A percentile compares a stretch with the other conserved stretches of the same genome.
phyloP scores from a whole-genome alignment of 73 alveolate species.

The Stentor coeruleus region DNA sequence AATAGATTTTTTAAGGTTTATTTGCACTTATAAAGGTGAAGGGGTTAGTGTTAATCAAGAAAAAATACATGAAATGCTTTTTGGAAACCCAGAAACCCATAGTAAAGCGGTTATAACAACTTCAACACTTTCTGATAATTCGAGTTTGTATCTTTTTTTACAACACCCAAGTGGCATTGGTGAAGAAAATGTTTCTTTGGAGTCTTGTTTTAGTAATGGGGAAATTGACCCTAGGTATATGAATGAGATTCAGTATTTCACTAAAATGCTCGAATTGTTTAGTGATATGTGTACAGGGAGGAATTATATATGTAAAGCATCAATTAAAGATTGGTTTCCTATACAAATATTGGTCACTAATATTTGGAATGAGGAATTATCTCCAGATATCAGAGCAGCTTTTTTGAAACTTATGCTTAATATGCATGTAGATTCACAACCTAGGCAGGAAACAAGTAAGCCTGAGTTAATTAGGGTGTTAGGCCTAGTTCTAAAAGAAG shows the following conservation, averaged over 20 bases:
- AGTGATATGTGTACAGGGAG: slow-evolving; percentile 17
- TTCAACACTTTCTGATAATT: not conserved
- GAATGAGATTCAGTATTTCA: slow-evolving; percentile 5
- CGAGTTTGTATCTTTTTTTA: not conserved
- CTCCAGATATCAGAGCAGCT: slow-evolving; percentile 22
- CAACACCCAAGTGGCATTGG: slow-evolving; percentile 1
- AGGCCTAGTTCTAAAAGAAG: slow-evolving; percentile 10
- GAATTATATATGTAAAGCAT: slow-evolving; percentile 11
- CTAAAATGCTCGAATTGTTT: slow-evolving; percentile 21
- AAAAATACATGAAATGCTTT: not conserved
- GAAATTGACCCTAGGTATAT: not conserved
- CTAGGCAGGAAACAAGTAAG: not conserved
- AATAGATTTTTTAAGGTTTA: not conserved
- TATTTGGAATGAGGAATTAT: slow-evolving; percentile 18
- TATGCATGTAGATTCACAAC: slow-evolving; percentile 23
- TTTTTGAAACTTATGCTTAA: not conserved
- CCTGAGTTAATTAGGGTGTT: slow-evolving; percentile 17
- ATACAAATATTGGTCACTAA: not conserved
- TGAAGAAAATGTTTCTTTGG: slow-evolving; percentile 19
- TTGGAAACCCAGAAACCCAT: not conserved
- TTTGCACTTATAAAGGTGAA: slow-evolving; percentile 22
- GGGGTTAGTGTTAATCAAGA: slow-evolving; percentile 27
- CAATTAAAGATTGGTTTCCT: slow-evolving; percentile 12
- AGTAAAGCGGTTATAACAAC: not conserved
- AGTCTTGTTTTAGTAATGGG: slow-evolving; percentile 6